phyloP scores from a whole-genome alignment of 306 rosid genomes.

The Trifolium pratense region DNA sequence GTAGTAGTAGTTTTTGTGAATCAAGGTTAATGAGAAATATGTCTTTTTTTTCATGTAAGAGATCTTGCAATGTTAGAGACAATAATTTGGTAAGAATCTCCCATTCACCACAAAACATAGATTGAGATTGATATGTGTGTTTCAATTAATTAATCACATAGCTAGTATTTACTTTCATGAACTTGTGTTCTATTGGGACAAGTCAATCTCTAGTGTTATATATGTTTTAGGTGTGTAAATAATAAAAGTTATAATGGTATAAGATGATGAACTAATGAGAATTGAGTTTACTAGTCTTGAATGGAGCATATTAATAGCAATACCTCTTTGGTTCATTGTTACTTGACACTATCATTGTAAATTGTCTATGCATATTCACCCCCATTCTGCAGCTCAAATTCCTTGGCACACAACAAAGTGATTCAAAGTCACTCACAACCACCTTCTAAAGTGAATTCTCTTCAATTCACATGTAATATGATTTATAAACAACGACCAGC shows the following conservation, averaged over 20 bases:
- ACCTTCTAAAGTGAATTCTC: too few species aligned
- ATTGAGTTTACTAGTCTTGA: background rate
- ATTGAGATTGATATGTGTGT: conserved; percentile 6
- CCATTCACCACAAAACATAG: conserved; percentile 36
- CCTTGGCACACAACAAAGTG: too few species aligned
- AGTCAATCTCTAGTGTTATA: background rate
- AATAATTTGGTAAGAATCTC: conserved; percentile 56
- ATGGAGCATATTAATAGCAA: background rate
- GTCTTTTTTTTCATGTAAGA: conserved; percentile 53
- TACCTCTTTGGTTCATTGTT: background rate
- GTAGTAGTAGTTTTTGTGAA: conserved; percentile 7
- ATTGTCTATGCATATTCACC: too few species aligned
- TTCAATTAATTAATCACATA: background rate
- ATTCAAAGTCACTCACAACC: too few species aligned
- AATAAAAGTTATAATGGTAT: background rate
- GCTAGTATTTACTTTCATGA: background rate
- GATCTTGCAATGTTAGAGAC: conserved; percentile 52
- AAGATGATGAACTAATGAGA: background rate
- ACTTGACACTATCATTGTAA: too few species aligned
- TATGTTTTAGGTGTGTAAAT: background rate
- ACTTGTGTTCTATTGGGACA: background rate
- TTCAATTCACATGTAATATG: too few species aligned
- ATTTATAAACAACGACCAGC: too few species aligned
- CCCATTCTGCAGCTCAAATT: too few species aligned
- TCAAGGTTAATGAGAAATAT: conserved; percentile 45